Evolutionary conservation across 1,284 basidiomycete genomes (phyloP), one percentile per base, ranked within the genome.

Genomic region (Mycosarcoma mackinlayi): DNA sequence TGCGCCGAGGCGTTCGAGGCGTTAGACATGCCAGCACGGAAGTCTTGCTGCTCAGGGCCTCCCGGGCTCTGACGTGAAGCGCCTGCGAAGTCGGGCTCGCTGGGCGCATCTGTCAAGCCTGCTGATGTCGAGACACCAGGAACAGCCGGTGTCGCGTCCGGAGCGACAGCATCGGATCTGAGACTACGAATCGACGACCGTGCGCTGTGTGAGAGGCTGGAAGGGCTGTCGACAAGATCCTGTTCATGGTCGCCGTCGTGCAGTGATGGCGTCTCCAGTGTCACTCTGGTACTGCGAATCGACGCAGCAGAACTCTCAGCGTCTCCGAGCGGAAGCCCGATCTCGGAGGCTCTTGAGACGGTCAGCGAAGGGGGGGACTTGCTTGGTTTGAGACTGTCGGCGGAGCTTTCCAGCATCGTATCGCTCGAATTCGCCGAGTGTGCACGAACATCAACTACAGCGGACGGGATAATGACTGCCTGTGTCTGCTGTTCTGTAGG

Each of bases 311-410:
- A 13, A 6, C 9, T 27, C 5, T 28, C 27, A 6, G 23, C 54
- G 19, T 30, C 33, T 23, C 24, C 37, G 11, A 51, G 37, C 27
- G 46, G 37, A 19, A 21, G 37, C 8, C 9, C 8, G 7, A 35
- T 48, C 33, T 70, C 57, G 8, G 61, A 70, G 3, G 67, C 67
- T 37, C 61, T 64, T 28, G 67, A 70, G 10, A 70, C 47, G 24
- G 65, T 40, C 35, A 70, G 10, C 1, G 61, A 59, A 6, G 67
- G 67, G 6, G 50, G 48, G 11, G 18, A 14, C 3, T 25, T 23
- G 24, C 21, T 11, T 28, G 30, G 19, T 3, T 41, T 44, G 10
- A 13, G 13, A 10, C 31, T 28, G 9, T 31, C 44, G 33, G 57
- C n/a, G 16, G 44, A 23, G 13, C 33, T 14, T 14, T 25, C 37